Evolutionary conservation across 352 stramenopile genomes (phyloP).

Genomic region (Phytophthora macrochlamydospora): DNA sequence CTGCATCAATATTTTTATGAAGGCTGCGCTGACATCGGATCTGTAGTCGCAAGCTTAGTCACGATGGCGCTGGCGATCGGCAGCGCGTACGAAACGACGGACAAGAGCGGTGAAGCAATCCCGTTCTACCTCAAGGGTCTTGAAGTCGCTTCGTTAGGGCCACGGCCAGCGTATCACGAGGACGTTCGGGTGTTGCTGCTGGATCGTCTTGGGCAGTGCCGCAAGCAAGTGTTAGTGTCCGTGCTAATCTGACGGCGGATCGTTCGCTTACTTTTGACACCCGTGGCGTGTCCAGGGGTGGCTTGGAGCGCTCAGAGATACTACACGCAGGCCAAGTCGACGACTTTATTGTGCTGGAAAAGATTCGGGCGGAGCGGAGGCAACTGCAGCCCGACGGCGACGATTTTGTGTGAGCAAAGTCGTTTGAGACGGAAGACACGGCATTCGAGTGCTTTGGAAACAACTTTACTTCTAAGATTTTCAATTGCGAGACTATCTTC

Average conservation of each 20-base stretch:
- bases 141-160: slow-evolving; percentile 26
- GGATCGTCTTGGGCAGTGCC: slow-evolving; percentile 73
- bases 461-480: slow-evolving; percentile 12
- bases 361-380: slow-evolving; percentile 20
- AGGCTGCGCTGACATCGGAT: not conserved
- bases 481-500: slow-evolving; percentile 27
- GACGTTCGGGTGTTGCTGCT: slow-evolving; percentile 49
- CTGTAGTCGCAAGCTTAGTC: slow-evolving; percentile 63
- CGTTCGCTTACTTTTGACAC: not conserved
- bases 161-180: slow-evolving; percentile 19
- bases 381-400: slow-evolving; percentile 7
- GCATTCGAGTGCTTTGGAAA: not conserved
- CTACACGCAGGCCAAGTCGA: slow-evolving; percentile 31
- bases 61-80: slow-evolving; percentile 64
- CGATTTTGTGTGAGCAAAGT: slow-evolving; percentile 1
- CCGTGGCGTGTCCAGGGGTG: slow-evolving; percentile 1
- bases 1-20: not conserved
- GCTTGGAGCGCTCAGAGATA: slow-evolving; percentile 18
- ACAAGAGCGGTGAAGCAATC: slow-evolving; percentile 38
- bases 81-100: slow-evolving; percentile 61
- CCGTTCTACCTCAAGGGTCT: slow-evolving; percentile 67
- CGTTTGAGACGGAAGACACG: not conserved
- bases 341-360: slow-evolving; percentile 19
- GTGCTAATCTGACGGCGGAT: not conserved
- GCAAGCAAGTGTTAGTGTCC: slow-evolving; percentile 42